These are phyloP conservation scores for Taxawa tesnikishii DNA, from an alignment of 2,329 filamentous ascomycete genomes.

Conservation along the genomic window DNA sequence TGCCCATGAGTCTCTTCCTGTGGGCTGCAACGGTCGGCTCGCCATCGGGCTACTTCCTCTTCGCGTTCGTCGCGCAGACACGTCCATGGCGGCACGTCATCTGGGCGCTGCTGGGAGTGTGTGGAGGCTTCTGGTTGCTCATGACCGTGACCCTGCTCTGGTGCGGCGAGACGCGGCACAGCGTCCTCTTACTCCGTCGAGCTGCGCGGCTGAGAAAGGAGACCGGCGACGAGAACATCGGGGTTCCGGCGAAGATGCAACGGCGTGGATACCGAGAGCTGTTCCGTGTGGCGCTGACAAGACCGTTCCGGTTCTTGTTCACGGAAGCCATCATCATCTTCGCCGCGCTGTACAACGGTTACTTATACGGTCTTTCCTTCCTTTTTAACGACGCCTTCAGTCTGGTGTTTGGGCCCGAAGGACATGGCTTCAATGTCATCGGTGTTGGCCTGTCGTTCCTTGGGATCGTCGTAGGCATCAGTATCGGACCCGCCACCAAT, in stretches of 20 bases:
- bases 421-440: constrained; percentile 29
- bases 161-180: constrained; percentile 33
- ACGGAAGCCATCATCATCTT: constrained; percentile 60
- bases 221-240: constrained; percentile 13
- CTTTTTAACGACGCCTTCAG: constrained; percentile 15
- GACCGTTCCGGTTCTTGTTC: constrained; percentile 38
- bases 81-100: constrained; percentile 32
- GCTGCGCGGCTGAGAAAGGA: constrained; percentile 13
- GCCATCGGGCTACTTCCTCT: constrained; percentile 33
- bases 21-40: constrained; percentile 36
- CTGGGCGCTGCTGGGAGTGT: constrained; percentile 34
- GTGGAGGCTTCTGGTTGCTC: constrained; percentile 30
- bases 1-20: constrained; percentile 20
- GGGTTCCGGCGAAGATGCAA: constrained; percentile 26
- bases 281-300: constrained; percentile 28
- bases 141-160: constrained; percentile 23
- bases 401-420: constrained; percentile 27
- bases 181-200: constrained; percentile 23
- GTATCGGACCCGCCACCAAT: constrained; percentile 14
- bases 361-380: constrained; percentile 29
- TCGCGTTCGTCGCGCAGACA: constrained; percentile 32
- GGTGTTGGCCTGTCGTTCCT: constrained; percentile 16
- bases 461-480: constrained; percentile 14
- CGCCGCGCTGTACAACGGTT: constrained; percentile 41
- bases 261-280: constrained; percentile 25